Evolutionary conservation across 2,329 filamentous ascomycete genomes (phyloP), one percentile per base, ranked within the genome.

Genomic region (Colletotrichum costaricense): DNA sequence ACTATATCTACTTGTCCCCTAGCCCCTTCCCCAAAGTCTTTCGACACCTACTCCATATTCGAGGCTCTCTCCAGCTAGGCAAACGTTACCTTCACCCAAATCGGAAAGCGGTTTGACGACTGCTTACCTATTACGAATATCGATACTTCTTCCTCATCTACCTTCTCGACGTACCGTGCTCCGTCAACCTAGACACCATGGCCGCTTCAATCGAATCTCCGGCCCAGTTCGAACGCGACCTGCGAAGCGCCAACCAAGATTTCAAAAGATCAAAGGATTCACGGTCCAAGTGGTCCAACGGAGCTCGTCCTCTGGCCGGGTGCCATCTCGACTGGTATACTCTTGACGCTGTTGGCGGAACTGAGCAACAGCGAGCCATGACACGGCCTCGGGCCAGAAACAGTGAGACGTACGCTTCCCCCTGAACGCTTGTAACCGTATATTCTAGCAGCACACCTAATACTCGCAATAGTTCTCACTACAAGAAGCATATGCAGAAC

Each of bases 211-310:
- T 75, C 64, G 77, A 79, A 33, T 67, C 72, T 19, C 68, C 66
- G 14, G 42, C 30, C 52, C 68, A 74, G 33, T 67, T 62, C 57
- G 80, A 83, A 74, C 84, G 85, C 70, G 86, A 87, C 76, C 76
- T 87, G 49, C 85, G 86, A 79, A 83, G 84, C 78, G 80, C 79
- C 64, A 78, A 81, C 73, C 82, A 82, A 72, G 84, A 85, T 77
- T 82, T 79, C 76, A 86, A 86, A 80, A 83, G 85, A 67, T 76
- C 75, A 78, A 86, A 86, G 79, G 83, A 86, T 76, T 80, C 80
- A 5, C 76, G 74, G 24, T 76, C 78, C 69, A 87, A 87, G 77
- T 87, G 86, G 86, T 79, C 81, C 9, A 78, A 81, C 16, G 85
- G 85, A 67, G 70, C 74, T 28, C 81, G 83, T 5, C 77, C 79